A percentile compares a stretch with the other conserved stretches of the same genome.
Evolutionary conservation across 225 moss, liverwort and hornwort genomes (phyloP).

Genomic region (Straminergon stramineum): DNA sequence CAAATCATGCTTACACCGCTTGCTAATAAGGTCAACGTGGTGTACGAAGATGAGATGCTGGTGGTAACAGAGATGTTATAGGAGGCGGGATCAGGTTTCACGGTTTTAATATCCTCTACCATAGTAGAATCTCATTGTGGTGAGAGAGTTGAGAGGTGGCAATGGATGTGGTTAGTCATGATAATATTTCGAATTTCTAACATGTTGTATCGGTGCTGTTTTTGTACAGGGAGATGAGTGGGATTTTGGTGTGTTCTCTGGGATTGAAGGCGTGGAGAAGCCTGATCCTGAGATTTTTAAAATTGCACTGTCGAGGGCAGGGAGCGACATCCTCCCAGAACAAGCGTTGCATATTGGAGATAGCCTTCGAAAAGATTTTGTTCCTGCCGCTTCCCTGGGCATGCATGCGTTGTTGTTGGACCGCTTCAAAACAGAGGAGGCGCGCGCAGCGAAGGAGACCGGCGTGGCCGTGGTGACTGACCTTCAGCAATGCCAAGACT

Average conservation of each 20-base stretch:
- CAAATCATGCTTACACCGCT: not conserved
- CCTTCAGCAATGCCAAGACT: conserved; percentile 30
- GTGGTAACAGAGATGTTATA: not conserved
- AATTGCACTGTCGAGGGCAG: conserved; percentile 29
- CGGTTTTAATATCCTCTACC: not conserved
- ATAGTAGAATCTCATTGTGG: not conserved
- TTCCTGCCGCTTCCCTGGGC: conserved; percentile 34
- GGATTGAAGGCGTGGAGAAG: conserved; percentile 62
- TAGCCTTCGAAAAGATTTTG: conserved; percentile 42
- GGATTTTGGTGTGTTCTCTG: conserved; percentile 67
- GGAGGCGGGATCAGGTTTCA: not conserved
- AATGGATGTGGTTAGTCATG: not conserved
- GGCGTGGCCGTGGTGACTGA: conserved; percentile 46
- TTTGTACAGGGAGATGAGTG: conserved; percentile 44
- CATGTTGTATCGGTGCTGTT: not conserved
- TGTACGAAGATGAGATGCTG: not conserved
- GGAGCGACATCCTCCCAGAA: conserved; percentile 27
- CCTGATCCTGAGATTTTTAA: conserved; percentile 50
- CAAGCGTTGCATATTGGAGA: conserved; percentile 55
- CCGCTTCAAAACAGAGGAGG: conserved; percentile 33
- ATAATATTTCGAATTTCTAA: not conserved
- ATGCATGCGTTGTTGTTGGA: conserved; percentile 52
- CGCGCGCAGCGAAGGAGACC: conserved; percentile 34
- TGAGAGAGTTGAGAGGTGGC: not conserved
- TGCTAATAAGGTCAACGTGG: not conserved